Evolutionary conservation across 2,329 filamentous ascomycete species (phyloP).

Genomic region (Sporothrix curviconia): DNA sequence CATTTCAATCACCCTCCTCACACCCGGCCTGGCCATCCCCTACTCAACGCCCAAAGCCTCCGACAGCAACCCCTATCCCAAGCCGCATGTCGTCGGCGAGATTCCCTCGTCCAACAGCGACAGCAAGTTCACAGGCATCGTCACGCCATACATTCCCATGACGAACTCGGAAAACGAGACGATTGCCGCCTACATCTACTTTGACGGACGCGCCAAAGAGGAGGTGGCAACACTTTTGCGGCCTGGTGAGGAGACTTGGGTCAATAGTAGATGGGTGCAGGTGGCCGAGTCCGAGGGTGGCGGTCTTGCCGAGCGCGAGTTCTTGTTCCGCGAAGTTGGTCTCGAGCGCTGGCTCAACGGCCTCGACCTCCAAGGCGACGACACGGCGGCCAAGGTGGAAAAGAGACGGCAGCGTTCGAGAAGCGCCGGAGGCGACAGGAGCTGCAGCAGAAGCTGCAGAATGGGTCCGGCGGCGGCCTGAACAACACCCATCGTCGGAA

Average conservation of each 20-base stretch:
- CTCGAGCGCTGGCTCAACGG: constrained; percentile 95
- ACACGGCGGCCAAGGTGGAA: constrained; percentile 83
- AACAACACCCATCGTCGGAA: constrained; percentile 28
- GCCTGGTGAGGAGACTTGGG: constrained; percentile 96
- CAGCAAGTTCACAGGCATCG: constrained; percentile 44
- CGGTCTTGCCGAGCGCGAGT: constrained; percentile 90
- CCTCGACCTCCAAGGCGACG: constrained; percentile 86
- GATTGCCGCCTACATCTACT: constrained; percentile 95
- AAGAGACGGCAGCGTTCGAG: constrained; percentile 75
- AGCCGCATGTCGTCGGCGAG: constrained; percentile 49
- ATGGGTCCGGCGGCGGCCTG: constrained; percentile 27
- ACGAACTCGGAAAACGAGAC: constrained; percentile 93
- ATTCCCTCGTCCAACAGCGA: constrained; percentile 38
- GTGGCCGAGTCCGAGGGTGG: constrained; percentile 86
- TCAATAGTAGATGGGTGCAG: constrained; percentile 96
- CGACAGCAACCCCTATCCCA: constrained; percentile 68
- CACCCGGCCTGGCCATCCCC: constrained; percentile 78
- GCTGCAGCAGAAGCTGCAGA: constrained; percentile 19
- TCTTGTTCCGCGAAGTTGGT: constrained; percentile 93
- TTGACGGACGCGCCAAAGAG: constrained; percentile 90
- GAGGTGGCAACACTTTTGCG: constrained; percentile 91
- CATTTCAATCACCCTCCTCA: constrained; percentile 94
- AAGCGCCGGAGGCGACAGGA: constrained; percentile 50
- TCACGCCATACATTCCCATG: constrained; percentile 84
- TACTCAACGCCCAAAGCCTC: constrained; percentile 85